A percentile compares a stretch with the other conserved stretches of the same genome.
Conservation (phyloP, 2,329 filamentous ascomycete genomes). For the Zymoseptoria ardabiliae region DNA sequence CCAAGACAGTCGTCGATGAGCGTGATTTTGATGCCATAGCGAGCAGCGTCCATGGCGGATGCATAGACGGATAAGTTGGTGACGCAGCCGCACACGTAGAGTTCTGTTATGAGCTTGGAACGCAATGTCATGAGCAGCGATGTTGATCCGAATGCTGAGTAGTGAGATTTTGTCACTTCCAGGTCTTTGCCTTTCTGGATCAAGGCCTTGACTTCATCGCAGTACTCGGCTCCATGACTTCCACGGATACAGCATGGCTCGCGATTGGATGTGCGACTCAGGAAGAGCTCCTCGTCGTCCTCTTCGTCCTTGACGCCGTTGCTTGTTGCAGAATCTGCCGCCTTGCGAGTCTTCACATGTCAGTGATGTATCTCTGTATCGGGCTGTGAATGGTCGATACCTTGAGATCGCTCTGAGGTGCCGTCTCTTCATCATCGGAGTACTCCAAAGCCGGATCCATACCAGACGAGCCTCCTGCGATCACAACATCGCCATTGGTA, state of each 20-base stretch:
- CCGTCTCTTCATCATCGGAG: neutral
- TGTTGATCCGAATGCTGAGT: conserved; percentile 77
- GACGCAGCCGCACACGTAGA: conserved; percentile 81
- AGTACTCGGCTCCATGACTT: conserved; percentile 44
- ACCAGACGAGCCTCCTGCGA: conserved; percentile 15
- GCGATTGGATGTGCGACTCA: conserved; percentile 32
- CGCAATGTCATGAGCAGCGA: conserved; percentile 68
- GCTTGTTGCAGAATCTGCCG: neutral
- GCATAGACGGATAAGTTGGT: conserved; percentile 86
- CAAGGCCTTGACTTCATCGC: conserved; percentile 41
- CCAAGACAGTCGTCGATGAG: conserved; percentile 84
- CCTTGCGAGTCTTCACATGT: neutral
- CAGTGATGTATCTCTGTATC: neutral
- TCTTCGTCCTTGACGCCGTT: conserved; percentile 10
- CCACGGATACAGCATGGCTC: conserved; percentile 37
- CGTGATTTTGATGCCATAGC: conserved; percentile 80
- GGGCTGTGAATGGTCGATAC: conserved; percentile 2
- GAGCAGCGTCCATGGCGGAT: conserved; percentile 81
- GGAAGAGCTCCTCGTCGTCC: conserved; percentile 41
- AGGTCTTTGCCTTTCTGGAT: conserved; percentile 47
- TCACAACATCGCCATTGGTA: conserved; percentile 20
- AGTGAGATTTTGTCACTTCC: conserved; percentile 63
- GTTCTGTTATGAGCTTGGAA: conserved; percentile 78
- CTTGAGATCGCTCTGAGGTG: conserved; percentile 7
- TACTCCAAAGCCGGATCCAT: conserved; percentile 1